Conservation (phyloP, 352 stramenopile species). For the Phytophthora multivora region DNA sequence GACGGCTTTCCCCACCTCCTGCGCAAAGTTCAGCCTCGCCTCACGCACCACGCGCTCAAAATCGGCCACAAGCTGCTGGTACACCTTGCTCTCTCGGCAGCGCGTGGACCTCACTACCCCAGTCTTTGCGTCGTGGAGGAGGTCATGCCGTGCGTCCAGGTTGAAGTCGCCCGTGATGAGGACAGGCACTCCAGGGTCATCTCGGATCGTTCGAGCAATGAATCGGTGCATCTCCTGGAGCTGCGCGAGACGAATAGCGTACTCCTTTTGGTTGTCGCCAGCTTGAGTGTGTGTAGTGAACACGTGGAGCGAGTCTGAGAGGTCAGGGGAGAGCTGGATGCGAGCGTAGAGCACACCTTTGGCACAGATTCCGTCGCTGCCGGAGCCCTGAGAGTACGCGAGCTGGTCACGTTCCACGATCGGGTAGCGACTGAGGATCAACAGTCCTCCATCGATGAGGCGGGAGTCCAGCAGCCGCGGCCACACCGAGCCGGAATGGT, state of each 20-base stretch:
- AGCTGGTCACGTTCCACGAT: constrained; percentile 75
- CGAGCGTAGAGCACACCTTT: constrained; percentile 82
- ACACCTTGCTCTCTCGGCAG: constrained; percentile 66
- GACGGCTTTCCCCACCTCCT: constrained; percentile 12
- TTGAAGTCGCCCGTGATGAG: constrained; percentile 86
- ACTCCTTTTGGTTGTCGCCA: constrained; percentile 52
- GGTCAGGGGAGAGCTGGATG: constrained; percentile 71
- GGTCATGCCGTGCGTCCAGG: constrained; percentile 75
- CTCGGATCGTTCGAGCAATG: constrained; percentile 48
- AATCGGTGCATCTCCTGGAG: constrained; percentile 71
- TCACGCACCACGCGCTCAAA: constrained; percentile 48
- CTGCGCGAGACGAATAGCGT: constrained; percentile 61
- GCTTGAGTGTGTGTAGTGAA: constrained; percentile 89
- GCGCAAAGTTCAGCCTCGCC: constrained; percentile 27
- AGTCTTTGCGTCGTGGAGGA: constrained; percentile 44
- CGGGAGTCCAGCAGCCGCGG: constrained; percentile 51
- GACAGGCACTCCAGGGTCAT: constrained; percentile 58
- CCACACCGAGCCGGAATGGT: constrained; percentile 81
- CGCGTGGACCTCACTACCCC: constrained; percentile 32
- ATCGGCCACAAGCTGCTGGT: constrained; percentile 59
- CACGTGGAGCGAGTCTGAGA: constrained; percentile 76
- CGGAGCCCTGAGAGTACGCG: constrained; percentile 57
- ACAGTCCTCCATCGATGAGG: constrained; percentile 75
- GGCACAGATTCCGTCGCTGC: constrained; percentile 72
- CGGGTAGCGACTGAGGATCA: constrained; percentile 85